Evolutionary conservation across 1,284 basidiomycete genomes (phyloP).

Genomic region (Meira nashicola): DNA sequence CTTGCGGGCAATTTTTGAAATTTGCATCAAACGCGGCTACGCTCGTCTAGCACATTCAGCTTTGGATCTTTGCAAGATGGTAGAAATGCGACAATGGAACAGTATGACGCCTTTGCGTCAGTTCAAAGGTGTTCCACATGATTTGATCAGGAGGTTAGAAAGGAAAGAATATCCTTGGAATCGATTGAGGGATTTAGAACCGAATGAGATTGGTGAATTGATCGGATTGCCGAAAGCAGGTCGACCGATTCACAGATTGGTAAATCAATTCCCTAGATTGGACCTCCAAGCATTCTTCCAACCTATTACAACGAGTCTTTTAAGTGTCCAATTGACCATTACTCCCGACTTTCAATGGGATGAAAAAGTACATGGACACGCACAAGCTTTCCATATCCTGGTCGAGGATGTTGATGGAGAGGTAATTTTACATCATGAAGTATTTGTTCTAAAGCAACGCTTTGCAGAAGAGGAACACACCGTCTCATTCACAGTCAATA

Average conservation of each 20-base stretch:
- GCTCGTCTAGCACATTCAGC: slow-evolving; percentile 85
- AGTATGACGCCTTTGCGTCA: slow-evolving; percentile 96
- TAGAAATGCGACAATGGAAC: slow-evolving; percentile 72
- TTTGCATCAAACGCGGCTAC: slow-evolving; percentile 97
- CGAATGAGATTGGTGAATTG: slow-evolving; percentile 67
- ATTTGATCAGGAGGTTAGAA: slow-evolving; percentile 87
- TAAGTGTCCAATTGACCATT: slow-evolving; percentile 58
- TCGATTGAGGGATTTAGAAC: slow-evolving; percentile 47
- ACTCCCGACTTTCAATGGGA: slow-evolving; percentile 97
- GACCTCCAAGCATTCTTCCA: slow-evolving; percentile 61
- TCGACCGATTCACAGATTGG: slow-evolving; percentile 82
- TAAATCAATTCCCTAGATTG: slow-evolving; percentile 92
- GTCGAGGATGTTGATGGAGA: slow-evolving; percentile 98
- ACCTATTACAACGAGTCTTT: slow-evolving; percentile 45
- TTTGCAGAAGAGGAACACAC: slow-evolving; percentile 88
- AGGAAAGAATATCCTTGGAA: slow-evolving; percentile 73
- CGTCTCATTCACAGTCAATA: slow-evolving; percentile 86
- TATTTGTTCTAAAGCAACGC: slow-evolving; percentile 81
- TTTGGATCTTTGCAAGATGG: slow-evolving; percentile 95
- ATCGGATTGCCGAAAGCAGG: slow-evolving; percentile 85
- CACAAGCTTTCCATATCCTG: slow-evolving; percentile 81
- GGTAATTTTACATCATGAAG: slow-evolving; percentile 86
- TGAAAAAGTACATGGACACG: slow-evolving; percentile 79
- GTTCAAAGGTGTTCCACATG: slow-evolving; percentile 79
- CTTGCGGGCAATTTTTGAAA: slow-evolving; percentile 94